A percentile compares a stretch with the other conserved stretches of the same genome.
Conservation (phyloP, 768 basidiomycete genomes). For the Suillus sp. region DNA sequence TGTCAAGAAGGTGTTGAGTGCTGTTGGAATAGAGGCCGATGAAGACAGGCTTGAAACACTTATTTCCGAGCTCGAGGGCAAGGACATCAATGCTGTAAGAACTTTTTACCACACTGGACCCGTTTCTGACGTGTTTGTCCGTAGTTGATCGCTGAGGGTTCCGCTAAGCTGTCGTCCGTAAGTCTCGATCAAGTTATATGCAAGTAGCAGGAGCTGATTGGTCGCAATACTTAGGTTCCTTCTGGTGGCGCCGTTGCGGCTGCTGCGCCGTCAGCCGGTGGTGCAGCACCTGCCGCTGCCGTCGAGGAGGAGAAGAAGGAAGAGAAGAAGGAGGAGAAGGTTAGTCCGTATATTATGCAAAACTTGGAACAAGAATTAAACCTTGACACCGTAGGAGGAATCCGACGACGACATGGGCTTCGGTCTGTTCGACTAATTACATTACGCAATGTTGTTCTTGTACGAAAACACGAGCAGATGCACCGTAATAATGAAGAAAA, state of each 20-base stretch:
- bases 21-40: constrained; percentile 90
- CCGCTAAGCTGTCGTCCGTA: constrained; percentile 92
- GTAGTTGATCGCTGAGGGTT: constrained; percentile 91
- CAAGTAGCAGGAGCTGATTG: constrained; percentile 6
- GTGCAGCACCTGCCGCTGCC: constrained; percentile 51
- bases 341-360: constrained; percentile 32
- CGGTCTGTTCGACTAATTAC: constrained; percentile 89
- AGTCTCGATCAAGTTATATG: constrained; percentile 29
- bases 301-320: constrained; percentile 75
- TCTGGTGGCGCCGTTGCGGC: constrained; percentile 82
- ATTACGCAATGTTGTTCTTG: constrained; percentile 15
- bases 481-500: constrained; percentile 13
- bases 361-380: constrained; percentile 10
- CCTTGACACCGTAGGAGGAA: constrained; percentile 61
- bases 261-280: constrained; percentile 50
- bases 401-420: constrained; percentile 99
- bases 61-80: constrained; percentile 88
- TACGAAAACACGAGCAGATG: constrained; percentile 10
- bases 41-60: constrained; percentile 78
- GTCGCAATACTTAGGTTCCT: constrained; percentile 60
- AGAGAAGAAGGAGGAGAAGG: constrained; percentile 92
- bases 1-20: constrained; percentile 81
- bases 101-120: background rate
- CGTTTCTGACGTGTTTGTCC: constrained; percentile 7
- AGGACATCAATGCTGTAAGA: constrained; percentile 79